Evolutionary conservation across 495 filamentous ascomycete genomes (phyloP).

Genomic region (Penicillium verhagenii): DNA sequence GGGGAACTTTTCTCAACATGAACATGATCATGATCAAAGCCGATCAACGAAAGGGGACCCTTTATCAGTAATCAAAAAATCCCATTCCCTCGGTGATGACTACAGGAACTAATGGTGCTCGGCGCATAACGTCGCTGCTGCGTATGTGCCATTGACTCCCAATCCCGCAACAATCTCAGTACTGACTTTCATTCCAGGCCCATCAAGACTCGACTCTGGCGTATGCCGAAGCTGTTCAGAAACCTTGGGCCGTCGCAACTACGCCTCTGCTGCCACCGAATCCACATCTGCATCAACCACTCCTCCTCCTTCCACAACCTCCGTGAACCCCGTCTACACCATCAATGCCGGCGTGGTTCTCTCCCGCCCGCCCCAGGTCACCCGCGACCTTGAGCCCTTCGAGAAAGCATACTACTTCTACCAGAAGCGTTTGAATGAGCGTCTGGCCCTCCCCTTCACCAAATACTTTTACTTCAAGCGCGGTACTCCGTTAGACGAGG

Average conservation of each 20-base stretch:
- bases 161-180: constrained; percentile 10
- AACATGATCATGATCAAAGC: constrained; percentile 3
- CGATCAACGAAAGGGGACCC: constrained; percentile 1
- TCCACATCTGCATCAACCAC: constrained; percentile 25
- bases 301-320: constrained; percentile 28
- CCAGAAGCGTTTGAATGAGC: constrained; percentile 95
- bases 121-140: constrained; percentile 43
- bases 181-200: constrained; percentile 26
- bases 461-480: constrained; percentile 95
- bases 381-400: constrained; percentile 78
- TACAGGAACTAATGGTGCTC: constrained; percentile 44
- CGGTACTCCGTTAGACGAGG: constrained; percentile 76
- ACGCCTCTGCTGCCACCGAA: constrained; percentile 42
- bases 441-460: constrained; percentile 82
- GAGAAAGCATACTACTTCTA: constrained; percentile 94
- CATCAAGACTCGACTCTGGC: constrained; percentile 41
- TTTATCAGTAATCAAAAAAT: constrained; percentile 14
- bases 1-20: constrained; percentile 43
- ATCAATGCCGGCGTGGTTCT: constrained; percentile 82
- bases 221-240: constrained; percentile 55
- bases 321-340: constrained; percentile 52
- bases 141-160: constrained; percentile 27
- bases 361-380: constrained; percentile 83
- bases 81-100: constrained; percentile 34
- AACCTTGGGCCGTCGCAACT: constrained; percentile 44